A percentile compares a stretch with the other conserved stretches of the same genome.
Conservation (phyloP, 768 basidiomycete species). For the Kwoniella dejecticola region DNA sequence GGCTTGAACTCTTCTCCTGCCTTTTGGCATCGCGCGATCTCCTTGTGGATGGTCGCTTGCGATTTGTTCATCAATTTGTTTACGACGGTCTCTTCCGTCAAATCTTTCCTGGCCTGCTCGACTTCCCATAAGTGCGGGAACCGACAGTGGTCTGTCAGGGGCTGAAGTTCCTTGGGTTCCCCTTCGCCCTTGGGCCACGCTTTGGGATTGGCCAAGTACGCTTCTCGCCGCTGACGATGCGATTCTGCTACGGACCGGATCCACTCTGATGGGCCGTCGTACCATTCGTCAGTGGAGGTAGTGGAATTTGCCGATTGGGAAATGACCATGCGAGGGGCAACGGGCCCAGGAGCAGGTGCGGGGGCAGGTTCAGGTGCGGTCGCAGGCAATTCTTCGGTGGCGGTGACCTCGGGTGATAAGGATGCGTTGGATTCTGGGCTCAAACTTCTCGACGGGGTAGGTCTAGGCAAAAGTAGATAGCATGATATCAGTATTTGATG, state of each 20-base stretch:
- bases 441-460: slow-evolving; percentile 8
- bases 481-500: too few relatives aligned
- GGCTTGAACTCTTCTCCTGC: slow-evolving; percentile 14
- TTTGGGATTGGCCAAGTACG: slow-evolving; percentile 11
- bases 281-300: slow-evolving; percentile 8
- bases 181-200: slow-evolving; percentile 16
- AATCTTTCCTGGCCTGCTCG: slow-evolving; percentile 9
- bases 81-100: slow-evolving; percentile 8
- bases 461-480: too few relatives aligned
- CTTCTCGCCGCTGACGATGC: slow-evolving; percentile 4
- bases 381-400: background rate
- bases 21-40: slow-evolving; percentile 9
- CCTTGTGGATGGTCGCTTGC: slow-evolving; percentile 5
- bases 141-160: slow-evolving; percentile 13
- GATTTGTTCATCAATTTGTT: slow-evolving; percentile 16
- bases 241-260: slow-evolving; percentile 14
- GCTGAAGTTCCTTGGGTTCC: slow-evolving; percentile 9
- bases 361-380: background rate
- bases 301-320: background rate
- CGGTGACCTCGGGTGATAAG: background rate
- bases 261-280: slow-evolving; percentile 15
- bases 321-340: background rate
- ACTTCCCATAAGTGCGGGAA: slow-evolving; percentile 16
- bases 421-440: slow-evolving; percentile 12
- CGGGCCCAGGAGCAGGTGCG: background rate